Base-by-base conservation (phyloP, 192 early-diverging fungal species). In the Powellomyces hirtus region DNA sequence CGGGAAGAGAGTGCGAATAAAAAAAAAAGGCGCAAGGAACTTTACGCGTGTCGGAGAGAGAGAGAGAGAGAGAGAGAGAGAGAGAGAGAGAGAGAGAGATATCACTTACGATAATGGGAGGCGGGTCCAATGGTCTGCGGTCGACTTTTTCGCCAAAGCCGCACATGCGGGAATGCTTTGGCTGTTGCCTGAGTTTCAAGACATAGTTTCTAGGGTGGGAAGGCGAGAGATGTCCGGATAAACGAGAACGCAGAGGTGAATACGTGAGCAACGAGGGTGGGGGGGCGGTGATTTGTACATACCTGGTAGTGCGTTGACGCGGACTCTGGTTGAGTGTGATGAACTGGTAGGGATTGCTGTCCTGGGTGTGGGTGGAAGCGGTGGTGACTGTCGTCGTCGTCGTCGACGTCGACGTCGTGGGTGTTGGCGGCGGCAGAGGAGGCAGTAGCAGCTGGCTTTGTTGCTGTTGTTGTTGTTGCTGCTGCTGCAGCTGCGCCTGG, bases 101-200 rank as follows among this genome's bases (percentile, higher is more conserved):
- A 13, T 10, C 11, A 64, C 70, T 27, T 44, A 71, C 70, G 35
- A 92, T 84, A 67, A 92, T 89, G 11, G 89, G 89, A 6, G 90
- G 90, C 35, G 90, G 90, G 68, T 92, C 90, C 10, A 92, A 84
- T n/a, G 90, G 90, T 42, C 90, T 63, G 66, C 90, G 69, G 70
- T 92, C 90, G 24, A 89, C 90, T 85, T 96, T 96, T 72, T 93
- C 94, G 64, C 91, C 91, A 73, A 93, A 91, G 61, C 94, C 91
- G 73, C 94, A 96, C 85, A 94, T 90, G 64, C 94, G 84, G 20
- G 91, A 91, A 80, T 92, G 93, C 72, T 90, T 88, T 35, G 94
- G 94, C 80, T 94, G 88, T 73, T 96, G 94, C 10, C 89, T 80
- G 22, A 95, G 80, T 56, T 88, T 82, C 30, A 93, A 59, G 18